phyloP scores from a whole-genome alignment of 306 rosid genomes.

The Gastrolobium villosum region DNA sequence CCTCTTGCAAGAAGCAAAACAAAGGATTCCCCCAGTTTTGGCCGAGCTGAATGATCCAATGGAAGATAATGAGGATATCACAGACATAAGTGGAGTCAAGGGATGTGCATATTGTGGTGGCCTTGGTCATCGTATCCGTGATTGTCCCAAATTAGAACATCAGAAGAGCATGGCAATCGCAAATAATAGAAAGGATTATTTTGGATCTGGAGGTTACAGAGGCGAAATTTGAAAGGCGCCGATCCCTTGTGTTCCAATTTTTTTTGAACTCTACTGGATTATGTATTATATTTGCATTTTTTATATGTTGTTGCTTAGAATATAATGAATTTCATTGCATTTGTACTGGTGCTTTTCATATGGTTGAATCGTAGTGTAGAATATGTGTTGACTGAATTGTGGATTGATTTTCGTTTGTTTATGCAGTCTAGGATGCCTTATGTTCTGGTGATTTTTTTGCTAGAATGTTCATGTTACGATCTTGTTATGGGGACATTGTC shows the following conservation, averaged over 20 bases:
- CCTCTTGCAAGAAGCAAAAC: slow-evolving; percentile 96
- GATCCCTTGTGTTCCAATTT: slow-evolving; percentile 6
- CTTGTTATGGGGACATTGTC: no score
- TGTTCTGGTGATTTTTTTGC: slow-evolving; percentile 26
- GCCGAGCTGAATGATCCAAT: slow-evolving; percentile 91
- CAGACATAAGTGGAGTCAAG: slow-evolving; percentile 82
- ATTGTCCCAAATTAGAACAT: slow-evolving; percentile 89
- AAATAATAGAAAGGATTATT: slow-evolving; percentile 81
- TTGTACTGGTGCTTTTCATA: neutral
- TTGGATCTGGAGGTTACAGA: slow-evolving; percentile 93
- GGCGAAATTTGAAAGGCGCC: slow-evolving; percentile 71
- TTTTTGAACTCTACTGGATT: neutral
- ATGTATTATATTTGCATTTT: slow-evolving; percentile 35
- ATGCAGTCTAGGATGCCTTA: slow-evolving; percentile 21
- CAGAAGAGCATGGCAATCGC: slow-evolving; percentile 90
- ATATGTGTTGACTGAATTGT: slow-evolving; percentile 22
- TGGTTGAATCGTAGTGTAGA: slow-evolving; percentile 1
- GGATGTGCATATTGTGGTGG: slow-evolving; percentile 98
- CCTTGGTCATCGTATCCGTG: slow-evolving; percentile 90
- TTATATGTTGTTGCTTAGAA: neutral
- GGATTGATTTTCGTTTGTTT: slow-evolving; percentile 23
- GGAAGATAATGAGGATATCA: slow-evolving; percentile 82
- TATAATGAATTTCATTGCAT: slow-evolving; percentile 21
- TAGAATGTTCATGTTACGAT: neutral
- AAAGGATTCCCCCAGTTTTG: slow-evolving; percentile 94